A percentile compares a stretch with the other conserved stretches of the same genome.
Conservation (phyloP, 805 yeast genomes). For the Candida awuae region DNA sequence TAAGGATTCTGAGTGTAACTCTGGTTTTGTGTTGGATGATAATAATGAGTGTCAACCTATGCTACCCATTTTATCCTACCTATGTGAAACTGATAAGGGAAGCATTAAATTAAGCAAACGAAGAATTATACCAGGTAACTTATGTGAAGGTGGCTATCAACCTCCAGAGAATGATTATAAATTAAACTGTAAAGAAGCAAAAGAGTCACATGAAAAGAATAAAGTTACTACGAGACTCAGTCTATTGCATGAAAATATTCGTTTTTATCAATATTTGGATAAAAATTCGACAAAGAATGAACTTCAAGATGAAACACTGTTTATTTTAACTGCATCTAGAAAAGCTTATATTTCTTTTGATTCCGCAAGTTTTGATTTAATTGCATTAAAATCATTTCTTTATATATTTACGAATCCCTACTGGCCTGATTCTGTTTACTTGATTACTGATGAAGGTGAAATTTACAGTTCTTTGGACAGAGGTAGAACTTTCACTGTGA, state of each 20-base stretch:
- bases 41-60: conserved; percentile 42
- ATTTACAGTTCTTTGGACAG: conserved; percentile 61
- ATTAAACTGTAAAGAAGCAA: conserved; percentile 32
- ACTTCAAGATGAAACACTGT: conserved; percentile 52
- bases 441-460: conserved; percentile 40
- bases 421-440: conserved; percentile 46
- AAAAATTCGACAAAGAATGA: conserved; percentile 33
- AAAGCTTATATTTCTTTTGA: conserved; percentile 60
- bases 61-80: conserved; percentile 11
- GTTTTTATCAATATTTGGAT: conserved; percentile 54
- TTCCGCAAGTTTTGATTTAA: conserved; percentile 44
- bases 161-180: conserved; percentile 19
- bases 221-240: conserved; percentile 33
- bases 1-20: conserved; percentile 65
- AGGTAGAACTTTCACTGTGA: conserved; percentile 45
- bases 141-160: conserved; percentile 22
- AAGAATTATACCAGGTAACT: conserved; percentile 22
- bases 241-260: conserved; percentile 44
- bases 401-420: conserved; percentile 53
- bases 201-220: conserved; percentile 11
- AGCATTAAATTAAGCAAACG: conserved; percentile 20
- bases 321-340: conserved; percentile 48
- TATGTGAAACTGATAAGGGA: conserved; percentile 18
- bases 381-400: conserved; percentile 34
- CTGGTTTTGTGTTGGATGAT: conserved; percentile 34